Evolutionary conservation across 805 yeast species (phyloP).

Genomic region (Helenozyma rhizophorensis): DNA sequence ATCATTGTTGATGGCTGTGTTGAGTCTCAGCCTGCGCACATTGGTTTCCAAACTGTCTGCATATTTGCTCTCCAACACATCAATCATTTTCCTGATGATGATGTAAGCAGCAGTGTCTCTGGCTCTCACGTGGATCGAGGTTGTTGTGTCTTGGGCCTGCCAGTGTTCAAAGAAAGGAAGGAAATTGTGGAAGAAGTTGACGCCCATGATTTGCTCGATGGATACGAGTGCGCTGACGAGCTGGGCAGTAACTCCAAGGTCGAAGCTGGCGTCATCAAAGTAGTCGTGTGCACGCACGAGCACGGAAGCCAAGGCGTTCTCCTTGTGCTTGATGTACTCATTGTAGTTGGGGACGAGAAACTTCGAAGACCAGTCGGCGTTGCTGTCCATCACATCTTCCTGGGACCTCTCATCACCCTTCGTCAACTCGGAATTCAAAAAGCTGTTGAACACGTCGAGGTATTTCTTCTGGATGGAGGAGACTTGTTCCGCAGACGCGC

Average conservation of each 20-base stretch:
- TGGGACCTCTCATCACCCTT: slow-evolving; percentile 4
- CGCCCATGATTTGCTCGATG: slow-evolving; percentile 35
- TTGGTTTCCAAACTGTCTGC: slow-evolving; percentile 20
- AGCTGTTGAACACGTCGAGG: slow-evolving; percentile 34
- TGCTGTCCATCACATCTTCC: slow-evolving; percentile 5
- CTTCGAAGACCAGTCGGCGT: slow-evolving; percentile 10
- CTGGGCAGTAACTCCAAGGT: slow-evolving; percentile 6
- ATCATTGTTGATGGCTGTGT: slow-evolving; percentile 16
- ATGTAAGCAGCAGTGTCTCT: slow-evolving; percentile 33
- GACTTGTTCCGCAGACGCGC: slow-evolving; percentile 19
- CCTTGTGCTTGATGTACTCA: slow-evolving; percentile 36
- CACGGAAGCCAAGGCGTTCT: slow-evolving; percentile 38
- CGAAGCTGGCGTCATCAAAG: slow-evolving; percentile 20
- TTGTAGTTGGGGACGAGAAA: slow-evolving; percentile 37
- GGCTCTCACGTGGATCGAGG: slow-evolving; percentile 6
- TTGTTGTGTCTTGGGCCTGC: slow-evolving; percentile 24
- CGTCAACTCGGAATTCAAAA: slow-evolving; percentile 28
- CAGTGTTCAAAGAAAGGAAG: slow-evolving; percentile 45
- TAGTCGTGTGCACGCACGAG: slow-evolving; percentile 34
- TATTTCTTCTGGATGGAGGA: slow-evolving; percentile 35
- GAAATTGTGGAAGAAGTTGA: slow-evolving; percentile 43
- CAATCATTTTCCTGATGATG: slow-evolving; percentile 21
- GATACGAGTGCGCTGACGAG: slow-evolving; percentile 21
- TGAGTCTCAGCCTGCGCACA: slow-evolving; percentile 17
- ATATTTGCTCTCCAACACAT: slow-evolving; percentile 27